Percentiles rank a stretch among this genome's conserved stretches.
These are phyloP conservation scores for Parvularia atlantis DNA, from an alignment of 78 protist genomes.

Conservation along the genomic window DNA sequence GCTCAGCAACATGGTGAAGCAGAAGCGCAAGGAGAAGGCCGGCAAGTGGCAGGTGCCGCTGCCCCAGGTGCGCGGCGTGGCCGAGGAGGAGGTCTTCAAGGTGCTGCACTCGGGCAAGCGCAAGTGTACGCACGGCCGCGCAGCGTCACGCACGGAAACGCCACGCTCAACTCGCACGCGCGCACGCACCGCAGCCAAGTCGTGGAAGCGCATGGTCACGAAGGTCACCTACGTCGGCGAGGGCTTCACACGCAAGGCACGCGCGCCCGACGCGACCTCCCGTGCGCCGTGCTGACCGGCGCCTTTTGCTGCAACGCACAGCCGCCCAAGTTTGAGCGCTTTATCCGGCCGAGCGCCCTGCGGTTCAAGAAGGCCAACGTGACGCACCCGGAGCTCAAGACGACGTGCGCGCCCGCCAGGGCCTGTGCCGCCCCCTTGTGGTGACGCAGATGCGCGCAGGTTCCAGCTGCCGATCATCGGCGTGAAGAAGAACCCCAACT, in stretches of 20 bases:
- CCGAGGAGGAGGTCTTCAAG: conserved; percentile 92
- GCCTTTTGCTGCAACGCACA: no score
- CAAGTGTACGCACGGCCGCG: conserved; percentile 24
- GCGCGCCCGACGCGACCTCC: no score
- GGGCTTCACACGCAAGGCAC: conserved; percentile 87
- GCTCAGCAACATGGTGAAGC: conserved; percentile 93
- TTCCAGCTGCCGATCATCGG: conserved; percentile 92
- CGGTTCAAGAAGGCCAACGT: conserved; percentile 94
- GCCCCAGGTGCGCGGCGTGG: conserved; percentile 83
- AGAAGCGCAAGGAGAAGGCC: conserved; percentile 98
- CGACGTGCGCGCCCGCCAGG: no score
- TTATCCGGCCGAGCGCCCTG: conserved; percentile 93
- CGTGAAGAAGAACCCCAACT: conserved; percentile 94
- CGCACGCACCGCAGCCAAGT: conserved; percentile 55
- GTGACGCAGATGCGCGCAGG: no score
- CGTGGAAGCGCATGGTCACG: conserved; percentile 97
- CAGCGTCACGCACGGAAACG: no score
- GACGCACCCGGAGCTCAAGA: conserved; percentile 95
- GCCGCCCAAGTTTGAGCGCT: conserved; percentile 97
- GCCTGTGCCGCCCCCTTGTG: no score
- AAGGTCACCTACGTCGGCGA: conserved; percentile 96
- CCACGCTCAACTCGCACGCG: background rate
- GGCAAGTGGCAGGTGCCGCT: conserved; percentile 98
- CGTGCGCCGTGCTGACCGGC: no score
- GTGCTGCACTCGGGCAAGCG: conserved; percentile 93